phyloP scores from a whole-genome alignment of 2,329 filamentous ascomycete species.

The Exophiala bonariae region DNA sequence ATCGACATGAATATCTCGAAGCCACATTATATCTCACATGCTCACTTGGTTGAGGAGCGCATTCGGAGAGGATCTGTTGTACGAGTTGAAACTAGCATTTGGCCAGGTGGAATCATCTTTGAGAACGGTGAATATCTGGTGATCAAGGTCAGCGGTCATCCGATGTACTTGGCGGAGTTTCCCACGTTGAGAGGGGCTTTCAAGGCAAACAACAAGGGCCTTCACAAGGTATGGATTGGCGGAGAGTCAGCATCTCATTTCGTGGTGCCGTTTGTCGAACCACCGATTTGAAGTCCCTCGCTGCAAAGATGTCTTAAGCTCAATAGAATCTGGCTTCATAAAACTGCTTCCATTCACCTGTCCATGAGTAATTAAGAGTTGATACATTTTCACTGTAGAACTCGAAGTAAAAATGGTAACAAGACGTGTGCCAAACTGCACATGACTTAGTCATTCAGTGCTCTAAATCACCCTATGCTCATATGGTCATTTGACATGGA shows the following conservation, averaged over 20 bases:
- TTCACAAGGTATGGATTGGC: slow-evolving; percentile 1
- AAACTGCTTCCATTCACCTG: no score
- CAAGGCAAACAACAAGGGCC: slow-evolving; percentile 1
- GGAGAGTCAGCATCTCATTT: background rate
- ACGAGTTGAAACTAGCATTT: slow-evolving; percentile 33
- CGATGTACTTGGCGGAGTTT: slow-evolving; percentile 42
- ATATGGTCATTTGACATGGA: background rate
- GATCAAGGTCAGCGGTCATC: slow-evolving; percentile 33
- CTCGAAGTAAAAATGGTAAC: no score
- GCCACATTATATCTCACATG: slow-evolving; percentile 2
- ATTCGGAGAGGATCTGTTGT: background rate
- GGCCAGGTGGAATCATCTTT: slow-evolving; percentile 48
- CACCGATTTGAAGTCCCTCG: no score
- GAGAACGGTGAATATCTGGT: slow-evolving; percentile 40
- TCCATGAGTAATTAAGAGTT: no score
- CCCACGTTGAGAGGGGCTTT: background rate
- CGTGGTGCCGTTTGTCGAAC: no score
- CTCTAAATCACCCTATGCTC: no score
- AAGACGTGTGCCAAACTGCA: no score
- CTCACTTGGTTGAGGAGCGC: slow-evolving; percentile 1
- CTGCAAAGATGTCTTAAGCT: no score
- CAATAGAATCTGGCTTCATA: no score
- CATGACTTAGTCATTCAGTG: no score
- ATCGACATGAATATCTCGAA: background rate
- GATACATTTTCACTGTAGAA: no score